phyloP scores from a whole-genome alignment of 805 yeast genomes.

The Barnettozyma pratensis region DNA sequence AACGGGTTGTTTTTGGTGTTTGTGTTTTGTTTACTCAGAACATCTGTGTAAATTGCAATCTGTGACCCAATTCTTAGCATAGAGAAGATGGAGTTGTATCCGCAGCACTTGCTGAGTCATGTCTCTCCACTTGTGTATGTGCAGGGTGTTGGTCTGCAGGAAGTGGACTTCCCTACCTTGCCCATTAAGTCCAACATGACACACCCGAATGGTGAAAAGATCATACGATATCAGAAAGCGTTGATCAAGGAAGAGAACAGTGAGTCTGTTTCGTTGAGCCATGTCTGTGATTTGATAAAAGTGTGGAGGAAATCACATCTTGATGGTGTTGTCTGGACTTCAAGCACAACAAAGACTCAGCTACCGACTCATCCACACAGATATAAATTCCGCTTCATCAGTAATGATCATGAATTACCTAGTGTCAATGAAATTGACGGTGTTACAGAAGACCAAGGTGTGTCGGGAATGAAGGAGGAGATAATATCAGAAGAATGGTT shows the following conservation, averaged over 20 bases:
- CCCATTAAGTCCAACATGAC: neutral
- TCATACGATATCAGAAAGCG: constrained; percentile 12
- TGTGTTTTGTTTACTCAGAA: too few species aligned
- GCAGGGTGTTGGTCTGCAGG: constrained; percentile 34
- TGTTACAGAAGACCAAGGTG: constrained; percentile 1
- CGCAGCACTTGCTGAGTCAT: constrained; percentile 28
- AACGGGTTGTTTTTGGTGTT: too few species aligned
- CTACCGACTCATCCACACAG: constrained; percentile 20
- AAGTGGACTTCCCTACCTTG: constrained; percentile 6
- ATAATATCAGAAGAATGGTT: constrained; percentile 46
- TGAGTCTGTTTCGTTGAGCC: neutral
- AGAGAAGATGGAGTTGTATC: constrained; percentile 34
- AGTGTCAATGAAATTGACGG: neutral
- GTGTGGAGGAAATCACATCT: constrained; percentile 27
- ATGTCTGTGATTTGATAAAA: constrained; percentile 24
- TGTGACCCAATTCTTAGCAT: too few species aligned
- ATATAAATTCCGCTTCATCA: constrained; percentile 30
- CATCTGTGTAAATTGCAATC: too few species aligned
- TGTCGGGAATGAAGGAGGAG: constrained; percentile 30
- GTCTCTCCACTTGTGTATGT: constrained; percentile 36
- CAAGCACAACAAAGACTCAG: constrained; percentile 20
- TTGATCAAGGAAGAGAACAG: too few species aligned
- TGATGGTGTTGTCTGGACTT: constrained; percentile 24
- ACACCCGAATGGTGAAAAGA: neutral
- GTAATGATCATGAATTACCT: constrained; percentile 23